Base-by-base conservation (phyloP, 371 early-diverging fungal genomes). In the Rhizomucor miehei region DNA sequence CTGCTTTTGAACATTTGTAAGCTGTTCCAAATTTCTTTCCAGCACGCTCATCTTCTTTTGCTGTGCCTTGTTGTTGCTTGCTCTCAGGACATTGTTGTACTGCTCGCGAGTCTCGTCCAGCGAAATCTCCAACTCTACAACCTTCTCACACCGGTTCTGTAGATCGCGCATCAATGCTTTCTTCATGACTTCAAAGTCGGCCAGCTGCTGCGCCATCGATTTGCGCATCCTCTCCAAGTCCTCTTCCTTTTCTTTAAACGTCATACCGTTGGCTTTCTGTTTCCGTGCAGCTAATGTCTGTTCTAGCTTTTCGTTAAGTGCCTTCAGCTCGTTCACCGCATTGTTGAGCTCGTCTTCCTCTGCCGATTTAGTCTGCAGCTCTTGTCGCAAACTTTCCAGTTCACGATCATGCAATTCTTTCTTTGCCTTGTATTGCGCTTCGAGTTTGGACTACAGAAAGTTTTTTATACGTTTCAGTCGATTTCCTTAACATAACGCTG, bases 161-260 rank as follows among this genome's bases (percentile, higher is more conserved):
- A 98, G 82, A 62, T 97, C 97, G 20, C 91, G 84, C 95, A 96
- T 94, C 57, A 98, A 74, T 16, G 90, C 89, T 81, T 94, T 92
- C 81, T 95, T 95, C 93, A 95, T 94, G 52, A 89, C 85, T 54
- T 96, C 97, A 77, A 94, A 96, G 56, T 98, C 95, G n/a, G 86
- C 78, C 38, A 95, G 79, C 60, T 95, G 93, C 67, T 92, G 88
- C 5, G 89, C 71, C 95, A 95, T 94, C 6, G 84, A 85, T 77
- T 93, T 90, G 44, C 92, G 85, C 81, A 94, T 90, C 50, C 85
- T 74, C 37, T 92, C 92, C 63, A 93, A 73, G 60, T 88, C 94
- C 62, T 82, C 85, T 70, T 89, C 91, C 71, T 83, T 90, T 62
- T n/a, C n/a, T n/a, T n/a, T n/a, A n/a, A n/a, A n/a, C n/a, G n/a